Percentiles rank a stretch among this genome's conserved stretches.
These are phyloP conservation scores for Aspergillus transmontanensis DNA, from an alignment of 2,329 filamentous ascomycete species.

Conservation along the genomic window DNA sequence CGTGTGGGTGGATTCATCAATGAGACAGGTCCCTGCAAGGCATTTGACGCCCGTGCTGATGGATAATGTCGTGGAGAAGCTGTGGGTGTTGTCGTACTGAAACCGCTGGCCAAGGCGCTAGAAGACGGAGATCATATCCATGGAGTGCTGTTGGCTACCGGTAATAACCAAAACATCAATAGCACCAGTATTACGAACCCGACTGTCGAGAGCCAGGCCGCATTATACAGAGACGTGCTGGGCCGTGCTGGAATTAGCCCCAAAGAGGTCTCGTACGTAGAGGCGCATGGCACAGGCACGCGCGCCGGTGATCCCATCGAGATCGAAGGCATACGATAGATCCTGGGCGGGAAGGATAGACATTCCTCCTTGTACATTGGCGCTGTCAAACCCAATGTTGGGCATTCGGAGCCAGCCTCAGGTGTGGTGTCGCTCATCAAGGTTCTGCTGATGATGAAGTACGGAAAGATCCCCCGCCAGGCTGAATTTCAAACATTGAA, in stretches of 20 bases:
- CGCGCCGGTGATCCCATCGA: constrained; percentile 33
- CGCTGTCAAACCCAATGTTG: constrained; percentile 37
- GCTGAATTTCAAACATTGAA: constrained; percentile 28
- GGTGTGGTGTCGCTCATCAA: constrained; percentile 35
- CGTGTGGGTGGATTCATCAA: constrained; percentile 44
- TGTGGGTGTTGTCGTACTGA: constrained; percentile 48
- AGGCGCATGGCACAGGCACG: constrained; percentile 37
- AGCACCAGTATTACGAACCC: constrained; percentile 18
- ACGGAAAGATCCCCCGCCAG: constrained; percentile 27
- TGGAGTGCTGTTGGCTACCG: constrained; percentile 38
- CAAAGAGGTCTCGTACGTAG: constrained; percentile 30
- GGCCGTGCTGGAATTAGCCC: constrained; percentile 21
- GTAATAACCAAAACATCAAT: constrained; percentile 29
- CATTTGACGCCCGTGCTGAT: constrained; percentile 50
- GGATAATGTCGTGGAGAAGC: constrained; percentile 56
- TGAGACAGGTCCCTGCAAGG: constrained; percentile 49
- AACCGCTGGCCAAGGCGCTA: constrained; percentile 47
- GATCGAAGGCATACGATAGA: constrained; percentile 21
- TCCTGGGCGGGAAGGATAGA: constrained; percentile 15
- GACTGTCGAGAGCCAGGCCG: constrained; percentile 19
- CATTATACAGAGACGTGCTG: constrained; percentile 31
- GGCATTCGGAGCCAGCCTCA: constrained; percentile 36
- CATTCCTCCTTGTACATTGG: background rate
- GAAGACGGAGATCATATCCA: constrained; percentile 49
- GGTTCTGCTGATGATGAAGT: constrained; percentile 30